Evolutionary conservation across 106 monocot genomes (phyloP), one percentile per base, ranked within the genome.

Genomic region (Apostasia shenzhenica): DNA sequence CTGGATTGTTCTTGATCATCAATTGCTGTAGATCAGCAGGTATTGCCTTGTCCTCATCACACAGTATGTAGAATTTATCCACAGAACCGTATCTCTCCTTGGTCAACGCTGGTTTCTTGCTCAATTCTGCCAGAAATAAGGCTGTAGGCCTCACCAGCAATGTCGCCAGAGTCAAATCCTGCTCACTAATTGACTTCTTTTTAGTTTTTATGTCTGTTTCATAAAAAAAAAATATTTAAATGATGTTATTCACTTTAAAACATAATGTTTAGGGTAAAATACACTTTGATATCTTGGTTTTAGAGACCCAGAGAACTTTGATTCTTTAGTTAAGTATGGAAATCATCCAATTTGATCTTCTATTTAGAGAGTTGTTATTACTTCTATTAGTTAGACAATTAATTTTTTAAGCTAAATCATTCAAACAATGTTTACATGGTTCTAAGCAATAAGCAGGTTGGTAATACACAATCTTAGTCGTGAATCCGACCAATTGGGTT

Each of bases 41-140:
- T 0, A 85, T 68, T 2, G 5, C 2, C 2, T 38, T 4, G 58
- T 90, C 90, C 6, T 90, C 60, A 0, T 3, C 26, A 65, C 79
- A 86, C 3, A 84, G 45, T 11, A 91, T 58, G 45, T 54, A 91
- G 13, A 75, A 69, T 50, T 71, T 68, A 55, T 63, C 66, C 37
- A 90, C 79, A 0, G 74, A 80, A 6, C 75, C 82, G 41, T 49
- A 76, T 3, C 55, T 46, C 41, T 60, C 69, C 65, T 44, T 38
- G 2, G 52, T 0, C 7, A 57, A 41, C 0, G 10, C 3, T 11
- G 9, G 0, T 1, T 0, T 51, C 14, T 53, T 59, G 3, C 39
- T 47, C 6, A 65, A 14, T 9, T 70, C 56, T 52, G 57, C 70
- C 4, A 14, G 0, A 12, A 50, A 57, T 6, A 40, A 37, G 14